Evolutionary conservation across 163 green algal genomes (phyloP).

Genomic region (Trebouxiophyceae sp.): DNA sequence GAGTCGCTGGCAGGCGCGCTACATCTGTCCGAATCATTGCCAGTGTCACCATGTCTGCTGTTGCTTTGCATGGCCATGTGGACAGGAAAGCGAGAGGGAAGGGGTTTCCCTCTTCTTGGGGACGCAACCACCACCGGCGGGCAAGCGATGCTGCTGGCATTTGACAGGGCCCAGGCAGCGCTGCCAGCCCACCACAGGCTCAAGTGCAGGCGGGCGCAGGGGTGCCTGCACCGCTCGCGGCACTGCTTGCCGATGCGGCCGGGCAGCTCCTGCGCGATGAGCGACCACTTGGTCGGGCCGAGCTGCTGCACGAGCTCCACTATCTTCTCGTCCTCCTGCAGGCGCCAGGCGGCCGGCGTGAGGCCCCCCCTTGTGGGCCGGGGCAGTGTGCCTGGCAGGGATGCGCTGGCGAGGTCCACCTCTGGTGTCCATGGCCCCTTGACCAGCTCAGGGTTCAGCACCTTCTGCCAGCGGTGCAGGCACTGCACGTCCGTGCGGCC

Average conservation of each 20-base stretch:
- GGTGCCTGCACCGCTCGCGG: conserved; percentile 48
- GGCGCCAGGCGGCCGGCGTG: not conserved
- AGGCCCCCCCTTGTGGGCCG: not conserved
- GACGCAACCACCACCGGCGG: too few relatives aligned
- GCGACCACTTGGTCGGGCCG: conserved; percentile 66
- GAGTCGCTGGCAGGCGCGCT: not conserved
- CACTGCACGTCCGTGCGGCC: conserved; percentile 82
- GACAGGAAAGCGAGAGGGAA: not conserved
- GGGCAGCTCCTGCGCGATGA: conserved; percentile 66
- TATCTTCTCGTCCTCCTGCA: conserved; percentile 65
- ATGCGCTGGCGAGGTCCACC: conserved; percentile 13
- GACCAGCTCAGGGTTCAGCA: conserved; percentile 78
- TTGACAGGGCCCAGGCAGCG: too few relatives aligned
- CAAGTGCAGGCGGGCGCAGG: too few relatives aligned
- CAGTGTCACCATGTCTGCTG: not conserved
- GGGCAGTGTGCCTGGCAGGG: not conserved
- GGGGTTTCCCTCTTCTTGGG: too few relatives aligned
- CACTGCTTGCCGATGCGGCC: conserved; percentile 80
- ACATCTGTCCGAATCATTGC: not conserved
- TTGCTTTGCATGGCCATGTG: not conserved
- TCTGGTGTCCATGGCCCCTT: conserved; percentile 75
- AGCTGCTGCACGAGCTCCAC: conserved; percentile 51
- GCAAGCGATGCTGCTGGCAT: too few relatives aligned
- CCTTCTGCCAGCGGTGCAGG: conserved; percentile 86
- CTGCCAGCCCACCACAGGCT: too few relatives aligned